Conservation (phyloP, 2,329 filamentous ascomycete species). For the Monosporascus sp. region DNA sequence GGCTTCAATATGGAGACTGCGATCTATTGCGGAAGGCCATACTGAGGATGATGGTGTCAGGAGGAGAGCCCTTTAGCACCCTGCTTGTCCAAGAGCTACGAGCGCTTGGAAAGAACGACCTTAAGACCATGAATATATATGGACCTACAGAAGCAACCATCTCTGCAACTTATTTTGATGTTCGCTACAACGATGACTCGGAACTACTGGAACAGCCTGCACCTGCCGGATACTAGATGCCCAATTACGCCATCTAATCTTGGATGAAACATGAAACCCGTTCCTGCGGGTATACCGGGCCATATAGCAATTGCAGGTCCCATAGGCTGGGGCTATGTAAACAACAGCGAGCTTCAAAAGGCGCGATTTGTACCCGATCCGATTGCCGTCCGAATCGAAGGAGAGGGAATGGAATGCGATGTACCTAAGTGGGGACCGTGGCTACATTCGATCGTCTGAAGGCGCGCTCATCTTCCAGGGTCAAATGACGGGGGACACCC, state of each 20-base stretch:
- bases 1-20: too few relatives aligned
- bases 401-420: slow-evolving; percentile 17
- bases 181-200: too few relatives aligned
- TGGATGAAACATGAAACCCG: slow-evolving; percentile 1
- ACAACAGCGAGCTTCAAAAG: slow-evolving; percentile 13
- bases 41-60: too few relatives aligned
- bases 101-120: too few relatives aligned
- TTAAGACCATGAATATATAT: too few relatives aligned
- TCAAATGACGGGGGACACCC: slow-evolving; percentile 31
- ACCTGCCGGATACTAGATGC: not conserved
- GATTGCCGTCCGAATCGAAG: not conserved
- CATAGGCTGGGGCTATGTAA: slow-evolving; percentile 26
- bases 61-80: too few relatives aligned
- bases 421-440: slow-evolving; percentile 34
- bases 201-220: too few relatives aligned
- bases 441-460: slow-evolving; percentile 20
- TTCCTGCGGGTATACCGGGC: slow-evolving; percentile 10
- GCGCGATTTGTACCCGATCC: slow-evolving; percentile 17
- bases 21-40: too few relatives aligned
- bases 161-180: too few relatives aligned
- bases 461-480: slow-evolving; percentile 28
- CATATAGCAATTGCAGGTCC: slow-evolving; percentile 12
- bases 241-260: slow-evolving; percentile 3
- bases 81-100: too few relatives aligned
- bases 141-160: too few relatives aligned